Evolutionary conservation across 1,284 basidiomycete species (phyloP).

Genomic region (Irpex lacteus): DNA sequence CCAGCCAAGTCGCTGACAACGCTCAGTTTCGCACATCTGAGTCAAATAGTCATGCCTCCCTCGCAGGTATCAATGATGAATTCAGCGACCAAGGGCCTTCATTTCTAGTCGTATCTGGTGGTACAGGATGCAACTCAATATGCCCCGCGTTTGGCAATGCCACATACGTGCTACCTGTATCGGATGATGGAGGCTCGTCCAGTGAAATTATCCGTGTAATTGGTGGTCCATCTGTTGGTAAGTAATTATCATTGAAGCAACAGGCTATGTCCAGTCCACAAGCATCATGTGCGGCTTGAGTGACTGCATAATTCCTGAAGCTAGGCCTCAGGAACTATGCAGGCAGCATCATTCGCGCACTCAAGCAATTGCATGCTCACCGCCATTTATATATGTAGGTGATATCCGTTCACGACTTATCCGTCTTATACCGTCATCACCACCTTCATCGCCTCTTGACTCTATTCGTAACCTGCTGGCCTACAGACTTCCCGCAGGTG

Average conservation of each 20-base stretch:
- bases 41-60: not conserved
- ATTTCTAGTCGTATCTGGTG: constrained; percentile 73
- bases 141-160: constrained; percentile 71
- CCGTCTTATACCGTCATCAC: constrained; percentile 71
- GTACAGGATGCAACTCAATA: constrained; percentile 81
- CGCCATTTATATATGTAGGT: constrained; percentile 42
- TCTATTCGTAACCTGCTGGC: constrained; percentile 77
- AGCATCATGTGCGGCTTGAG: too few relatives aligned
- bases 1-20: not conserved
- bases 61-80: not conserved
- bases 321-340: too few relatives aligned
- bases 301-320: too few relatives aligned
- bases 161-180: constrained; percentile 78
- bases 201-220: constrained; percentile 84
- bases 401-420: constrained; percentile 83
- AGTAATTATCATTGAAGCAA: constrained; percentile 2
- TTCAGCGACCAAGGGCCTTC: constrained; percentile 27
- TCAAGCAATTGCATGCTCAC: too few relatives aligned
- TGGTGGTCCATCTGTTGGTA: constrained; percentile 80
- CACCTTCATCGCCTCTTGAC: constrained; percentile 55
- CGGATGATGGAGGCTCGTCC: constrained; percentile 84
- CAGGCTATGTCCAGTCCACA: too few relatives aligned
- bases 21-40: not conserved
- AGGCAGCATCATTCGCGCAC: too few relatives aligned
- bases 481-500: constrained; percentile 73